Evolutionary conservation across 2,329 filamentous ascomycete genomes (phyloP).

Genomic region (Colletotrichum sidae): DNA sequence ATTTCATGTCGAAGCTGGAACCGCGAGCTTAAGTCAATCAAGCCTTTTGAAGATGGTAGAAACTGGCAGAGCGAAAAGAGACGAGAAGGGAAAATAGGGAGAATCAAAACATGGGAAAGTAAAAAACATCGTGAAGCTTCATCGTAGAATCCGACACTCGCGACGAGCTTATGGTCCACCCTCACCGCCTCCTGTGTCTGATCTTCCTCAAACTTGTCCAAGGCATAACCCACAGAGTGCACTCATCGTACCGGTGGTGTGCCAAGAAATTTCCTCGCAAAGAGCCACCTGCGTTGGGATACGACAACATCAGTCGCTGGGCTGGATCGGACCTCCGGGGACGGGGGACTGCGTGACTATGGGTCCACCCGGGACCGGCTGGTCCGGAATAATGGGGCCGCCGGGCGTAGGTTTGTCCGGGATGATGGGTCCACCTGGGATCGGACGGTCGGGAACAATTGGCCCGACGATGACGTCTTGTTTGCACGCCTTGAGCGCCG

Average conservation of each 20-base stretch:
- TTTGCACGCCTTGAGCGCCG: slow-evolving; percentile 37
- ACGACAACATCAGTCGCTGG: slow-evolving; percentile 23
- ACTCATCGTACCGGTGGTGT: neutral
- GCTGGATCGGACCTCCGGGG: slow-evolving; percentile 31
- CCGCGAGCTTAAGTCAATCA: slow-evolving; percentile 42
- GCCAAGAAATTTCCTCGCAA: slow-evolving; percentile 3
- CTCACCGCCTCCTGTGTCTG: neutral
- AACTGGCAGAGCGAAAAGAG: slow-evolving; percentile 25
- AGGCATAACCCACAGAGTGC: neutral
- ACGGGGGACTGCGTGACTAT: slow-evolving; percentile 39
- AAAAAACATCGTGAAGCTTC: slow-evolving; percentile 20
- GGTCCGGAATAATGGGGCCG: slow-evolving; percentile 41
- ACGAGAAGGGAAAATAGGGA: slow-evolving; percentile 22
- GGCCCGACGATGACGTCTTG: slow-evolving; percentile 25
- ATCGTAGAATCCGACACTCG: neutral
- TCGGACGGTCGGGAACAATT: slow-evolving; percentile 40
- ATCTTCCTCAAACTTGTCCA: slow-evolving; percentile 7
- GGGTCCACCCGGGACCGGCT: slow-evolving; percentile 44
- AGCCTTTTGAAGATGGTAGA: slow-evolving; percentile 38
- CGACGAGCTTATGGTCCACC: too few species aligned
- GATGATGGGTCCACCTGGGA: slow-evolving; percentile 46
- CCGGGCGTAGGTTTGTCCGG: slow-evolving; percentile 41
- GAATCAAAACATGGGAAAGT: slow-evolving; percentile 32
- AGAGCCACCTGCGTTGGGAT: neutral
- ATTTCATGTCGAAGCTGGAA: slow-evolving; percentile 14